Evolutionary conservation across 352 stramenopile species (phyloP), one percentile per base, ranked within the genome.

Genomic region (Globisporangium viniferum): DNA sequence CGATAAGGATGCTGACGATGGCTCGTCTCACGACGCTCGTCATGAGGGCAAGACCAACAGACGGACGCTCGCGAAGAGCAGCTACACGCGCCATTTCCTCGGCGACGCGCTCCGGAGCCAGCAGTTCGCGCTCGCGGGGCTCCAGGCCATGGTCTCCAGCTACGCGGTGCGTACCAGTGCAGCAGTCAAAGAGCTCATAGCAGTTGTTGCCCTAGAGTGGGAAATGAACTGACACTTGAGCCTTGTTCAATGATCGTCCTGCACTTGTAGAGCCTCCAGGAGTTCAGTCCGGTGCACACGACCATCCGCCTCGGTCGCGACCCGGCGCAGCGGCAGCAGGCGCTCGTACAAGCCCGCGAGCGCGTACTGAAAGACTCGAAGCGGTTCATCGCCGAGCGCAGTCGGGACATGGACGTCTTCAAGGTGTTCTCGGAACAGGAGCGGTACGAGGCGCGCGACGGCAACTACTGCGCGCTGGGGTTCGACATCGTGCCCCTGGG

Each of bases 401-500:
- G 73, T 62, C 53, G 56, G n/a, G 71, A 65, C 24, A 49, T 81
- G 15, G 71, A 80, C 36, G 64, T 79, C 10, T 67, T 66, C 14
- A 67, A 70, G 41, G 64, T 72, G 0, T 82, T 78, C 48, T 69
- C 62, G 0, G 71, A 82, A 29, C 73, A 79, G 44, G 75, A 79
- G 49, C 61, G 70, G 10, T 86, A 75, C n/a, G 74, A 80, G 58
- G 79, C 70, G 0, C 64, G 59, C 7, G 35, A 67, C 15, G 72
- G 74, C 0, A 76, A 84, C 62, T 82, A 80, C 56, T 77, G 68
- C n/a, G 70, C 66, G 0, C 35, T 76, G 10, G 64, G 65, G 1
- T 83, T 86, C 58, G 73, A 74, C 58, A 62, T 86, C 15, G 35
- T 71, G 29, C 78, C 79, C 39, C 74, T 86, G 29, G 61, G 31